Base-by-base conservation (phyloP, 192 early-diverging fungal species). In the Coemansia sp. region DNA sequence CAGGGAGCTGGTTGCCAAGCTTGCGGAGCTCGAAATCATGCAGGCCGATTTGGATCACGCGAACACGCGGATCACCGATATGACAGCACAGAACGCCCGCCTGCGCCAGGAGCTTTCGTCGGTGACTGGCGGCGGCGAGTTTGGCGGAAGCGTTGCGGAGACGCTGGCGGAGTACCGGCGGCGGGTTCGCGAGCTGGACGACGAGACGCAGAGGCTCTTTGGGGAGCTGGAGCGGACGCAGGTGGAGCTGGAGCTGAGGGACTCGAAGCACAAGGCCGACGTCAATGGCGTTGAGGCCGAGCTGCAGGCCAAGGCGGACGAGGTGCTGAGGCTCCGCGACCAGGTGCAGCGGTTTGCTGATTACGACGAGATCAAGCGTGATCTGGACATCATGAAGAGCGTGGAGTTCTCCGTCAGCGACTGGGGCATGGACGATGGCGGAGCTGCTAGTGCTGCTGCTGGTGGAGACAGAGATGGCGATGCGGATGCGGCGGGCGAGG, bases 1-100 rank as follows among this genome's bases (percentile, higher is more conserved):
- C 68, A 89, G 94, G 58, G 89, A 93, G 59, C 87, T 95, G 50
- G 88, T 90, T 4, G 87, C 80, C 10, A 90, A 91, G 65, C 79
- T 94, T 32, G 93, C 92, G 7, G 95, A 96, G 65, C 76, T 94
- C n/a, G 94, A 98, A 68, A 95, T 98, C 54, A 76, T 95, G 6
- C 85, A 89, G 48, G 82, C 89, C 51, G 95, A 98, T 64, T 79
- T 95, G 45, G 94, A 98, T 60, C 87, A 90, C 22, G 88, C 91
- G 16, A 91, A 92, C 53, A 83, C 83, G 42, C 91, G 87, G 58
- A 79, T 91, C 8, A 85, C 86, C 5, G 85, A 88, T 42, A 70
- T 91, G 55, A 87, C 90, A 69, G 74, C 89, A 12, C 88, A 93
- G 55, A 94, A 92, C 65, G 88, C 85, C 44, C 64, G 64, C 40